Evolutionary conservation across 441 rosid species (phyloP), one percentile per base, ranked within the genome.

Genomic region (Syzygium malaccense): DNA sequence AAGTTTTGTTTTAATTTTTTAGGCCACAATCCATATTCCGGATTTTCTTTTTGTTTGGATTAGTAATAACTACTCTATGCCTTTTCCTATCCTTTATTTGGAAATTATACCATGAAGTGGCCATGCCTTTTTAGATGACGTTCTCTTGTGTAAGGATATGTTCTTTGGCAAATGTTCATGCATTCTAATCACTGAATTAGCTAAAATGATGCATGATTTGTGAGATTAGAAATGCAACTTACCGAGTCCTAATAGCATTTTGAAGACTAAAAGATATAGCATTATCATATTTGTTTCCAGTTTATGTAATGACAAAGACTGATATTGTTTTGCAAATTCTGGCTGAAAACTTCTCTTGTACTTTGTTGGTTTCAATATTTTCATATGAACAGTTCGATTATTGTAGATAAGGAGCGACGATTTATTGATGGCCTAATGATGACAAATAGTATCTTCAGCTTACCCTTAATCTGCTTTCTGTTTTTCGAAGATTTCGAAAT

Each of bases 401-500:
- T 41, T 75, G 83, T 75, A 75, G 83, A 75, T 71, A 71, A 75
- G 83, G 51, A 41, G 51, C 5, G 1, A 75, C 18, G 2, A 45
- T 85, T 57, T 45, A 51, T 85, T 55, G 64, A 55, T 56, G 56
- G 58, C 51, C 45, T 32, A 18, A 66, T 48, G 64, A 57, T 91
- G 90, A 89, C 84, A 85, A 5, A 54, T 85, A 11, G 17, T 85
- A 56, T 56, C 64, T 56, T 85, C 68, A 85, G 14, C 49, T 85
- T 85, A 66, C 57, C 49, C n/a, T 28, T 45, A 57, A 37, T 85
- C 85, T 60, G 66, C 87, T 64, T 87, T 87, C 56, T 87, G 58
- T 87, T 86, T 71, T 87, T 88, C 91, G 68, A 91, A 98, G 99
- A 92, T 98, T 98, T 87, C 98, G 99, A 49, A 98, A 98, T 92